A percentile compares a stretch with the other conserved stretches of the same genome.
These are phyloP conservation scores for Nakazawaea wickerhamii DNA, from an alignment of 805 yeast genomes.

Conservation along the genomic window DNA sequence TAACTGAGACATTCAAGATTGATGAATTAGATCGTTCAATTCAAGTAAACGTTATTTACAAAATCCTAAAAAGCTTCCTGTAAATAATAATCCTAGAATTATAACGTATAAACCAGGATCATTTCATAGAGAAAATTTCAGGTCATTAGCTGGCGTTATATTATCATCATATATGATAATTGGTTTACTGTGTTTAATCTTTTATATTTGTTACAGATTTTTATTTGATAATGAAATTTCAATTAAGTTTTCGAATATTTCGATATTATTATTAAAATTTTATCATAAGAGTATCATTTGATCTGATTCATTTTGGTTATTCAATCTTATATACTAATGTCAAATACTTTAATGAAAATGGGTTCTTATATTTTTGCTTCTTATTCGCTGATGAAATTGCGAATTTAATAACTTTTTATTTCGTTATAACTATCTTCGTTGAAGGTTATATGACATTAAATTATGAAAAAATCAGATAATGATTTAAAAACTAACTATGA, in stretches of 20 bases:
- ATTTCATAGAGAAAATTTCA: neutral
- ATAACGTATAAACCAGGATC: conserved; percentile 4
- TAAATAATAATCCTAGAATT: too few species aligned
- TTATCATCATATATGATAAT: conserved; percentile 7
- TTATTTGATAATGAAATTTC: neutral
- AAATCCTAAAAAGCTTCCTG: too few species aligned
- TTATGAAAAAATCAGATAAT: neutral
- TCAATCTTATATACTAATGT: conserved; percentile 8
- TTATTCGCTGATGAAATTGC: conserved; percentile 6
- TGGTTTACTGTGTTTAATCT: conserved; percentile 1
- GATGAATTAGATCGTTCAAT: too few species aligned
- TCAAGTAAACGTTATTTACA: too few species aligned
- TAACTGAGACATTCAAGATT: too few species aligned
- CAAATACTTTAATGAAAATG: conserved; percentile 4
- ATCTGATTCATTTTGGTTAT: conserved; percentile 4
- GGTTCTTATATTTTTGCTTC: conserved; percentile 5
- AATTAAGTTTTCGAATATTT: conserved; percentile 11
- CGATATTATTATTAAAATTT: conserved; percentile 6
- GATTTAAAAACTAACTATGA: conserved; percentile 2
- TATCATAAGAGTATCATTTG: conserved; percentile 3
- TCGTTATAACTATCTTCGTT: conserved; percentile 6
- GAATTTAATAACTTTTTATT: conserved; percentile 8
- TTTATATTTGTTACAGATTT: neutral
- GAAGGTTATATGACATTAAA: conserved; percentile 8
- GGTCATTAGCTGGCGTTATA: conserved; percentile 6